These are phyloP conservation scores for Xylariaceae sp. DNA, from an alignment of 2,329 filamentous ascomycete species.

Conservation along the genomic window DNA sequence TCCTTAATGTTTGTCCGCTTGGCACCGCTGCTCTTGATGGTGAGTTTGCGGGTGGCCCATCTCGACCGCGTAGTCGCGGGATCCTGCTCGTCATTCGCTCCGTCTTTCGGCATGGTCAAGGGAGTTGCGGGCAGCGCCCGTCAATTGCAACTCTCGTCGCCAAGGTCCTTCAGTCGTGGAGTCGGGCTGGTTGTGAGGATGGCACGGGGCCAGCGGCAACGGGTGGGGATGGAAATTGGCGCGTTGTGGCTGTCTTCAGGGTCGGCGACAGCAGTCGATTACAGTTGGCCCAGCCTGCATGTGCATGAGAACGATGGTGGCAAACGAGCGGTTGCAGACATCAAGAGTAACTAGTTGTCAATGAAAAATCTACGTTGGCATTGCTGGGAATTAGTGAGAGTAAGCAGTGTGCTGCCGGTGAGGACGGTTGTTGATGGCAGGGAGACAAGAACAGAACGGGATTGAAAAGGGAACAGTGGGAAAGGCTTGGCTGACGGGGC, in stretches of 20 bases:
- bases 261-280: constrained; percentile 5
- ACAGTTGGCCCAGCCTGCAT: neutral
- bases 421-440: constrained; percentile 17
- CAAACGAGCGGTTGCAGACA: constrained; percentile 6
- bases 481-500: neutral
- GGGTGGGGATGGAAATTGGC: neutral
- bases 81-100: constrained; percentile 34
- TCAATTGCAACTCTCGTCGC: constrained; percentile 39
- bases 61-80: constrained; percentile 71
- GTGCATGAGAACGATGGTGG: constrained; percentile 7
- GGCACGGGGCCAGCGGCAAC: neutral
- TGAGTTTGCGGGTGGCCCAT: constrained; percentile 93
- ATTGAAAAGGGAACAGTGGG: constrained; percentile 22
- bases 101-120: constrained; percentile 37
- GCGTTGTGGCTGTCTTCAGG: constrained; percentile 3
- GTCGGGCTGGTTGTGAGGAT: constrained; percentile 5
- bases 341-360: constrained; percentile 2
- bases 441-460: constrained; percentile 16
- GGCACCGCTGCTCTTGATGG: constrained; percentile 66
- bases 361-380: constrained; percentile 4
- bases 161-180: constrained; percentile 37
- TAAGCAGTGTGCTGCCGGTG: constrained; percentile 6
- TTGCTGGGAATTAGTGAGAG: constrained; percentile 3
- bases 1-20: constrained; percentile 83
- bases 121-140: constrained; percentile 41